Evolutionary conservation across 169 alveolate species (phyloP).

Genomic region (Eimeria maxima): DNA sequence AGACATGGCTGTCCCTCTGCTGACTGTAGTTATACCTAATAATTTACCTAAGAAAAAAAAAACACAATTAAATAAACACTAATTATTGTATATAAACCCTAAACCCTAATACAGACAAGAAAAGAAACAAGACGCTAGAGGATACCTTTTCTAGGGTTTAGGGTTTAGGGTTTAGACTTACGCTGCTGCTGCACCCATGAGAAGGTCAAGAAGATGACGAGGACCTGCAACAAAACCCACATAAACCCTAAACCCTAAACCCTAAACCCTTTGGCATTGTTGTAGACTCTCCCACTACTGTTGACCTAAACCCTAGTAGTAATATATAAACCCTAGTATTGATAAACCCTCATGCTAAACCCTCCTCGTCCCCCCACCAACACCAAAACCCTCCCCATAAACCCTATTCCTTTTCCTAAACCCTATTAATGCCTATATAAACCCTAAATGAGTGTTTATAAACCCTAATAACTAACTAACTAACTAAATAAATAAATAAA

Average conservation of each 20-base stretch:
- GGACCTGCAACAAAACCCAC: slow-evolving; percentile 17
- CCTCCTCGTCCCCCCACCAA: not conserved
- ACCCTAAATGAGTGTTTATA: not conserved
- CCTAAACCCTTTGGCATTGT: not conserved
- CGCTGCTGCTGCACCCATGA: slow-evolving; percentile 82
- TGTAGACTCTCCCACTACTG: too few relatives aligned
- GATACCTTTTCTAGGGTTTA: not conserved
- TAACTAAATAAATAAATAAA: not conserved
- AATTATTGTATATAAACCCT: not conserved
- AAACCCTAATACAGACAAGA: not conserved
- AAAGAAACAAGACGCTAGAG: not conserved
- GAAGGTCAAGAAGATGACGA: slow-evolving; percentile 58
- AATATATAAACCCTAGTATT: not conserved
- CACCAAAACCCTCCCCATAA: slow-evolving; percentile 13
- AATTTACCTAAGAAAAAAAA: not conserved
- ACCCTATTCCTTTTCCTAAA: not conserved
- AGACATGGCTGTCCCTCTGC: slow-evolving; percentile 60
- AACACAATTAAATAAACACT: not conserved
- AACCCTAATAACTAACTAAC: not conserved
- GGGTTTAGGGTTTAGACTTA: slow-evolving; percentile 62
- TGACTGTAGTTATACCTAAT: not conserved
- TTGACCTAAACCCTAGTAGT: not conserved
- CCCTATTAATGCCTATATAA: not conserved
- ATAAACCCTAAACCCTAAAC: slow-evolving; percentile 17
- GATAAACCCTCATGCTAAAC: not conserved